Evolutionary conservation across 2,329 filamentous ascomycete species (phyloP).

Genomic region (Trichoderma gracile): DNA sequence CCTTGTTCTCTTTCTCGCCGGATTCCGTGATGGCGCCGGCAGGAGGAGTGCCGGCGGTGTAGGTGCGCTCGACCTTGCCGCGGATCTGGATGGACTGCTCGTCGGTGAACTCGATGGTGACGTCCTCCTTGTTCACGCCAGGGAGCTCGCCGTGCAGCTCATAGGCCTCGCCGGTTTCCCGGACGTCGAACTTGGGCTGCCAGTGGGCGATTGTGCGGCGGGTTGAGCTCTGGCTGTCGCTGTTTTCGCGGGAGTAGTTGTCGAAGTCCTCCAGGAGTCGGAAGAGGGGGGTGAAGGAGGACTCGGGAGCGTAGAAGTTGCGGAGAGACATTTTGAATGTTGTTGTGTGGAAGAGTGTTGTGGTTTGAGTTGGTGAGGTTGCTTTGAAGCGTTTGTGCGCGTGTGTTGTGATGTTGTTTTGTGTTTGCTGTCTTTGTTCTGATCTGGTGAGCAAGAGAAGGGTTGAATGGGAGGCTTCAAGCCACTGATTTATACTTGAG

Average conservation of each 20-base stretch:
- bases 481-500: too few relatives aligned
- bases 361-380: not conserved
- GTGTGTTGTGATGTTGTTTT: not conserved
- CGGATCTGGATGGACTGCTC: slow-evolving; percentile 66
- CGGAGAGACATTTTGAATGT: slow-evolving; percentile 54
- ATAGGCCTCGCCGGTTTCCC: slow-evolving; percentile 64
- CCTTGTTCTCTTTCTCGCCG: slow-evolving; percentile 54
- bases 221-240: slow-evolving; percentile 27
- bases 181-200: slow-evolving; percentile 72
- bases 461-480: too few relatives aligned
- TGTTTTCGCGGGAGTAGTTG: slow-evolving; percentile 45
- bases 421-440: not conserved
- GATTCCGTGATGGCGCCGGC: slow-evolving; percentile 45
- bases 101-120: slow-evolving; percentile 75
- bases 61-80: slow-evolving; percentile 63
- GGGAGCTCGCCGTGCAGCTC: slow-evolving; percentile 77
- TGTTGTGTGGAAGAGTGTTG: not conserved
- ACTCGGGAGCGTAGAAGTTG: slow-evolving; percentile 47
- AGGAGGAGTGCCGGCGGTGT: slow-evolving; percentile 49
- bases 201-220: slow-evolving; percentile 47
- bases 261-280: slow-evolving; percentile 60
- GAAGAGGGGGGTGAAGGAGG: slow-evolving; percentile 57
- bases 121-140: slow-evolving; percentile 68
- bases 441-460: too few relatives aligned
- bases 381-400: not conserved